Evolutionary conservation across 2,329 filamentous ascomycete genomes (phyloP), one percentile per base, ranked within the genome.

Genomic region (Zymoseptoria pseudotritici): DNA sequence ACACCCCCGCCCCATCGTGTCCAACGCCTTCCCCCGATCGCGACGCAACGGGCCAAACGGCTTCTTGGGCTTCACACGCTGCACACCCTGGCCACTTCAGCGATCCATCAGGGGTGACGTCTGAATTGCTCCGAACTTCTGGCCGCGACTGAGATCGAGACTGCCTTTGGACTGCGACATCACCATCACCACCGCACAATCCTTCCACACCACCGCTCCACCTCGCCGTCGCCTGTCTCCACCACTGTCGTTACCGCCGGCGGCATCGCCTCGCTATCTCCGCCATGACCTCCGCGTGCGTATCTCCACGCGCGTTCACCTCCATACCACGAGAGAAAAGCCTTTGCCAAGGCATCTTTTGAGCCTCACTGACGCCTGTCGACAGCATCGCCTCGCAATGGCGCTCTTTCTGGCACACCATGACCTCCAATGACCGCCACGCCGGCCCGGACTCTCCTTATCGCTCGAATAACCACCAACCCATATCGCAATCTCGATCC

Each of bases 371-470:
- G 36, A 42, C 36, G 2, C 4, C 36, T 9, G 8, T 53, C 17
- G 3, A 3, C 60, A 73, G 71, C 55, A 55, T 93, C 72, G 82
- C 85, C 69, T 83, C 83, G 69, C 85, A 88, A 76, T 89, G 94
- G 77, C 89, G 89, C 77, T 89, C 89, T 63, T 93, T 99, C 79
- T 99, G 94, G 94, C 94, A 97, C 68, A 94, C 74, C 61, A 76
- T 89, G 83, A 88, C 85, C 73, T 87, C 85, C 65, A 83, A 86
- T 71, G 82, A 86, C 79, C 96, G 94, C 63, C 86, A 99, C 79
- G 96, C 94, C 65, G 88, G 86, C 63, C 90, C 88, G 80, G 90
- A 99, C 78, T 96, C 93, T 61, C 92, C 94, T 55, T 95, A 96
- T 78, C 87, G 92, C 73, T 90, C 89, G 62, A 91, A 92, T 65